These are phyloP conservation scores for Ensete glaucum DNA, from an alignment of 176 grass and related monocot species.

Conservation along the genomic window DNA sequence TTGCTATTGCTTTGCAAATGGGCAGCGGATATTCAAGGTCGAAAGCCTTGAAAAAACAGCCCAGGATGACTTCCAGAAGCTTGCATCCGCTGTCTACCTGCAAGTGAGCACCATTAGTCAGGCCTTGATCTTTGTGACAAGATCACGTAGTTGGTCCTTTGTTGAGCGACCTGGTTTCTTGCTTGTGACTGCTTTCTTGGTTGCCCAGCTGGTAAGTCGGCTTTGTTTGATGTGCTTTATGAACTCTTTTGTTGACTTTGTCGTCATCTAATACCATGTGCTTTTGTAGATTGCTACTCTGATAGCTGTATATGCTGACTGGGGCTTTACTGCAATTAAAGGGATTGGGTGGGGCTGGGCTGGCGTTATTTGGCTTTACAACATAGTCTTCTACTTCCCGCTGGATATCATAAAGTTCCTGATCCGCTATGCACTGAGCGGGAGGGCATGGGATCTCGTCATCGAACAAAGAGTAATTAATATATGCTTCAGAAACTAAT, in stretches of 20 bases:
- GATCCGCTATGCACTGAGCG: conserved; percentile 65
- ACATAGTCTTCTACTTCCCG: conserved; percentile 68
- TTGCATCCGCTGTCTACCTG: conserved; percentile 79
- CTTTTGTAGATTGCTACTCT: conserved; percentile 56
- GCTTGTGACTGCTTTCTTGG: conserved; percentile 63
- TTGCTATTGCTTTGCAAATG: conserved; percentile 22
- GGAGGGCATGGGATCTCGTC: conserved; percentile 78
- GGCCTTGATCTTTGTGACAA: conserved; percentile 79
- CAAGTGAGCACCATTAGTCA: conserved; percentile 94
- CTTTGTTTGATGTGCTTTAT: not conserved
- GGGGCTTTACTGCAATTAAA: conserved; percentile 70
- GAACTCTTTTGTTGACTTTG: not conserved
- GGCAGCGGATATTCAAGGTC: conserved; percentile 63
- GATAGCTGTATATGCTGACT: conserved; percentile 72
- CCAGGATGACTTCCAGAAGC: conserved; percentile 74
- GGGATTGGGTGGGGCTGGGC: conserved; percentile 92
- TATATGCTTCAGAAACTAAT: not conserved
- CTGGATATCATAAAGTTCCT: conserved; percentile 85
- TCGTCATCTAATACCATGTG: not conserved
- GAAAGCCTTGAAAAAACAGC: conserved; percentile 79
- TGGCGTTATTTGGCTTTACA: conserved; percentile 85
- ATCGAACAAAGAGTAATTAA: conserved; percentile 69
- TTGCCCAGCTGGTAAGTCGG: conserved; percentile 57
- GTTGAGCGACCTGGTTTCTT: conserved; percentile 74
- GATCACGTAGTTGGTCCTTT: conserved; percentile 88